phyloP scores from a whole-genome alignment of 164 flowering plant genomes.

The Platanus orientalis region DNA sequence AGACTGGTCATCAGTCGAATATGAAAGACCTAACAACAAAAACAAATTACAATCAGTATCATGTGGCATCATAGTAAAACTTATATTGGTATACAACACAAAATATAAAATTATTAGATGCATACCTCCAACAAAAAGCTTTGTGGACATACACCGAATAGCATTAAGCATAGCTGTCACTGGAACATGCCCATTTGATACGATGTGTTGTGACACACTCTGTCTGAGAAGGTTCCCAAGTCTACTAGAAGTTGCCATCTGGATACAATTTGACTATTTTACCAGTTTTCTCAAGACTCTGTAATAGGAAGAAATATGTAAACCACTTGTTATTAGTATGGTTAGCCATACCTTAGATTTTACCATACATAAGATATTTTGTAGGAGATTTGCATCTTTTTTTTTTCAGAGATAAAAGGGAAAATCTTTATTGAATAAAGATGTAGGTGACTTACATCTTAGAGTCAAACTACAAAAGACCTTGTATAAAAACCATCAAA shows the following conservation, averaged over 20 bases:
- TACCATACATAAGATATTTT: too few species aligned
- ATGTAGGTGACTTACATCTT: too few species aligned
- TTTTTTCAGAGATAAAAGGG: too few species aligned
- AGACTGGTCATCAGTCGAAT: slow-evolving; percentile 58
- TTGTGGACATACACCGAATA: slow-evolving; percentile 52
- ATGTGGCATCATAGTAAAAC: not conserved
- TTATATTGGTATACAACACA: not conserved
- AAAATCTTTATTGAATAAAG: too few species aligned
- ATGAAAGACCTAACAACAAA: slow-evolving; percentile 56
- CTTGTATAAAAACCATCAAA: too few species aligned
- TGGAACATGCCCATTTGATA: slow-evolving; percentile 26
- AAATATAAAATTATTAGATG: not conserved
- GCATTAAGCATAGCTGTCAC: slow-evolving; percentile 51
- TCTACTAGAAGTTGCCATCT: slow-evolving; percentile 61
- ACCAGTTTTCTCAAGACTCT: not conserved
- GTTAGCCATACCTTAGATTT: too few species aligned
- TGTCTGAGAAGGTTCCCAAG: slow-evolving; percentile 50
- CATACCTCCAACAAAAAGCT: slow-evolving; percentile 83
- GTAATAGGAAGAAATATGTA: not conserved
- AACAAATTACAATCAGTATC: not conserved
- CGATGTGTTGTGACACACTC: slow-evolving; percentile 29
- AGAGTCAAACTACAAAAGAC: too few species aligned
- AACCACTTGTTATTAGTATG: too few species aligned
- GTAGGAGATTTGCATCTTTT: too few species aligned
- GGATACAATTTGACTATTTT: not conserved